Base-by-base conservation (phyloP, 495 filamentous ascomycete species). In the Neurospora sp. region DNA sequence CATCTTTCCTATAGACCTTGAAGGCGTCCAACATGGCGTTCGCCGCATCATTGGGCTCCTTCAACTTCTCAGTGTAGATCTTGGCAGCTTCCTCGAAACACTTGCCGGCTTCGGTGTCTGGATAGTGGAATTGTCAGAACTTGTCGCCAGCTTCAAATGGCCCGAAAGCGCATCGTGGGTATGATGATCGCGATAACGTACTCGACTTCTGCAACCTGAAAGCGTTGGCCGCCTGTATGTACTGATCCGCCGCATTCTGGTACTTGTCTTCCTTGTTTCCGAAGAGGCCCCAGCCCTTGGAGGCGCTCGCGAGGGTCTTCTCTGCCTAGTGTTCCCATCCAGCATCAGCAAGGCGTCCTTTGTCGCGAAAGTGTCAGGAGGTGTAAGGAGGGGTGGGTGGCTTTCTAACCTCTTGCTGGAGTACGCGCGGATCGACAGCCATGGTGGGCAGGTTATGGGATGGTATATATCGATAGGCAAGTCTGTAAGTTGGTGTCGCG, bases 1-100 rank as follows among this genome's bases (percentile, higher is more conserved):
- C 87, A 39, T 90, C 87, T 83, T 93, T 94, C 78, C 90, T 89
- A 84, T 96, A 97, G 69, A 90, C 88, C 84, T 96, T 94, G 85
- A 91, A 96, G 37, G 93, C 93, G 73, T 88, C 84, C 10, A 82
- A 73, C 72, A 92, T 83, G 68, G 89, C 89, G 79, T 95, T 95
- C 42, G 94, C 94, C 40, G 91, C 92, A 78, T 97, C 94, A 79
- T 96, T 92, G 61, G 92, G 92, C 78, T 97, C 94, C 79, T 92
- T 93, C 59, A 97, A 87, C 72, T 93, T 89, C 69, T 90, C 86
- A 7, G 77, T 85, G 81, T 96, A 92, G 61, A 97, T 88, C 4
- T 84, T 76, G 27, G 94, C 94, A 14, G 93, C 93, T 74, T 90
- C 89, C 80, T 94, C 92, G 75, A 94, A 94, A 7, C 91, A 88